Percentiles rank a stretch among this genome's conserved stretches.
Evolutionary conservation across 1,284 basidiomycete genomes (phyloP).

Genomic region (Cryptococcus maquisensis): DNA sequence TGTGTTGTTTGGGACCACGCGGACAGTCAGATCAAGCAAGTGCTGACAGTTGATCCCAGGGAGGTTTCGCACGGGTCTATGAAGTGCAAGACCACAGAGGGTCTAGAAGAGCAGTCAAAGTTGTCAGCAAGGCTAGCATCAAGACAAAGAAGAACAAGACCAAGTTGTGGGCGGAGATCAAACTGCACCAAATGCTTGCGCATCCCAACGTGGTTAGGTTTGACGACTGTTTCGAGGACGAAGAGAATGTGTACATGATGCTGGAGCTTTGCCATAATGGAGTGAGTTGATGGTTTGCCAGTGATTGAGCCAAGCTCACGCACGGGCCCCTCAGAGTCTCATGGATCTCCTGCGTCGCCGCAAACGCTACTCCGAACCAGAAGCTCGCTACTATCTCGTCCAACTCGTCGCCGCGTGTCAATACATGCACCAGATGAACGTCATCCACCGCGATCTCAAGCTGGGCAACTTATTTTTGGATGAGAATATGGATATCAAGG

Average conservation of each 20-base stretch:
- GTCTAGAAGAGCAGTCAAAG: slow-evolving; percentile 73
- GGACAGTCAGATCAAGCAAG: not conserved
- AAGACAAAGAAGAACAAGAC: slow-evolving; percentile 90
- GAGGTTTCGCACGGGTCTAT: slow-evolving; percentile 85
- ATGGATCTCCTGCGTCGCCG: slow-evolving; percentile 89
- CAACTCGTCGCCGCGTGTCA: slow-evolving; percentile 93
- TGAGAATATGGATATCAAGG: slow-evolving; percentile 86
- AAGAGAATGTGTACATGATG: slow-evolving; percentile 94
- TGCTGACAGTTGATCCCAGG: slow-evolving; percentile 52
- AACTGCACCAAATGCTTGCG: slow-evolving; percentile 85
- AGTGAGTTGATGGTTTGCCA: slow-evolving; percentile 39
- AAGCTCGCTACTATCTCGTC: slow-evolving; percentile 86
- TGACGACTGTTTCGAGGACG: slow-evolving; percentile 92
- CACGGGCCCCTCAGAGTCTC: slow-evolving; percentile 51
- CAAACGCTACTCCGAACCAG: slow-evolving; percentile 84
- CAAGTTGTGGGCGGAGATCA: slow-evolving; percentile 98
- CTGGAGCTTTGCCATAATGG: slow-evolving; percentile 90
- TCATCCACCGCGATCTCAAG: slow-evolving; percentile 95
- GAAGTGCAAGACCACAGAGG: slow-evolving; percentile 70
- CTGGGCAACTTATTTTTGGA: slow-evolving; percentile 95
- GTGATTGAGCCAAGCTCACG: not conserved
- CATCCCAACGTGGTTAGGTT: slow-evolving; percentile 94
- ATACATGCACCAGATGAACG: slow-evolving; percentile 91
- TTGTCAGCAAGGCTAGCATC: slow-evolving; percentile 75
- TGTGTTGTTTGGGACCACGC: not conserved